Conservation (phyloP, 805 yeast genomes). For the Yarrowia yakushimensis region DNA sequence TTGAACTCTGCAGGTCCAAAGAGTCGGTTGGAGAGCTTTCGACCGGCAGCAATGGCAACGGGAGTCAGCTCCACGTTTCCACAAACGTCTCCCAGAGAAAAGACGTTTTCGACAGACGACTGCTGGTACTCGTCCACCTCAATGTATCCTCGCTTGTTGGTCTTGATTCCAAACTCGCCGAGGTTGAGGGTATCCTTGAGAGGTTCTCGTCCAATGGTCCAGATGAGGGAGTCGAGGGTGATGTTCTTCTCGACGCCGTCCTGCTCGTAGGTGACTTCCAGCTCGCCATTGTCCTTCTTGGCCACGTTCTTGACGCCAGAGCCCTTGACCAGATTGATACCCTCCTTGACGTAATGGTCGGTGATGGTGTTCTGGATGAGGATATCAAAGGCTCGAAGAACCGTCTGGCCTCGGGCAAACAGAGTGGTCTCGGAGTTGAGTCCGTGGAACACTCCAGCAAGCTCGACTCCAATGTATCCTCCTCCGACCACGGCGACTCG, state of each 20-base stretch:
- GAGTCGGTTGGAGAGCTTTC: constrained; percentile 85
- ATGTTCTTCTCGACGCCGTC: constrained; percentile 43
- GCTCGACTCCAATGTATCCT: constrained; percentile 95
- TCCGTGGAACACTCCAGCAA: constrained; percentile 90
- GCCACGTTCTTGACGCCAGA: constrained; percentile 47
- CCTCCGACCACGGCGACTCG: constrained; percentile 95
- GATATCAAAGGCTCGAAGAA: constrained; percentile 82
- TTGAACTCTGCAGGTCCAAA: constrained; percentile 75
- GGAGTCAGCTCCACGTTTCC: constrained; percentile 95
- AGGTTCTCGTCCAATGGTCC: constrained; percentile 94
- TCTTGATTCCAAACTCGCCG: constrained; percentile 68
- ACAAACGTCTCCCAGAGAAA: constrained; percentile 89
- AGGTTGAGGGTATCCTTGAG: constrained; percentile 63
- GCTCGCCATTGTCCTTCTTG: constrained; percentile 44
- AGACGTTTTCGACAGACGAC: constrained; percentile 66
- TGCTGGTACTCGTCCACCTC: constrained; percentile 85
- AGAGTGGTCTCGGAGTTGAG: constrained; percentile 83
- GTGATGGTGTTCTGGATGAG: constrained; percentile 76
- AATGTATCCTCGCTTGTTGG: constrained; percentile 59
- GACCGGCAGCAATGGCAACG: constrained; percentile 97
- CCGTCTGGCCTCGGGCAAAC: constrained; percentile 86
- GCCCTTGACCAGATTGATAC: constrained; percentile 73
- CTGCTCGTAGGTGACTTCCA: constrained; percentile 46
- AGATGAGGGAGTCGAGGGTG: constrained; percentile 76
- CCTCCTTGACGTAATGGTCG: constrained; percentile 72